Evolutionary conservation across 495 filamentous ascomycete species (phyloP).

Genomic region (Lasiosphaeriaceae sp.): DNA sequence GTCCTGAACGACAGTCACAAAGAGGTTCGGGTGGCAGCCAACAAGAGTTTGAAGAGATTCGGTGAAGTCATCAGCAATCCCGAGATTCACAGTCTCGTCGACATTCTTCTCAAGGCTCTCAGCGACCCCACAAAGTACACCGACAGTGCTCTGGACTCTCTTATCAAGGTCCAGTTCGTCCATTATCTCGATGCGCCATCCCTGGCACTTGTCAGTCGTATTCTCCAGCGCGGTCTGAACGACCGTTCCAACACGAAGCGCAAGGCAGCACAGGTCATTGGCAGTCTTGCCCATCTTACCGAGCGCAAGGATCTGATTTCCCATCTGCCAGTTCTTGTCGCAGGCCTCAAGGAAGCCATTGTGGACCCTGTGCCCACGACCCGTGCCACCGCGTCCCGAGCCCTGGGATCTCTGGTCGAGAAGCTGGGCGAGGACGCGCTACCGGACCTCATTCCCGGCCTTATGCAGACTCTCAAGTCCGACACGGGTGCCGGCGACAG

Average conservation of each 20-base stretch:
- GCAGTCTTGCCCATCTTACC: conserved; percentile 92
- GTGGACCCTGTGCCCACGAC: conserved; percentile 96
- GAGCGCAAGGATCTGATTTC: conserved; percentile 89
- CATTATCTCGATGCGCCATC: conserved; percentile 97
- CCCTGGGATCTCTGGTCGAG: conserved; percentile 89
- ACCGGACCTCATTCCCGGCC: conserved; percentile 92
- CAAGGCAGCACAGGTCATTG: conserved; percentile 95
- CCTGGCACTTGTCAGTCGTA: conserved; percentile 87
- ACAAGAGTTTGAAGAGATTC: conserved; percentile 93
- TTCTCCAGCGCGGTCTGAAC: conserved; percentile 84
- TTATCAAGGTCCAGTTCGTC: conserved; percentile 94
- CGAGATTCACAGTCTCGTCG: conserved; percentile 86
- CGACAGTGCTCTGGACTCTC: conserved; percentile 84
- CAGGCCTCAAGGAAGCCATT: conserved; percentile 80
- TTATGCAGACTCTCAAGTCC: conserved; percentile 96
- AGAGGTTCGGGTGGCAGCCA: conserved; percentile 86
- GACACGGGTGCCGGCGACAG: conserved; percentile 94
- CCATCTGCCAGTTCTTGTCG: conserved; percentile 88
- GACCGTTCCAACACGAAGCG: conserved; percentile 92
- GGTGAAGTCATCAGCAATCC: conserved; percentile 98
- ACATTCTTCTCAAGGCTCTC: conserved; percentile 88
- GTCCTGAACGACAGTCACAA: conserved; percentile 98
- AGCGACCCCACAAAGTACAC: conserved; percentile 98
- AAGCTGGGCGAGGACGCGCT: conserved; percentile 96
- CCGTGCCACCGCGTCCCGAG: conserved; percentile 94